phyloP scores from a whole-genome alignment of 345 rosid genomes.

The Syzygium grande region DNA sequence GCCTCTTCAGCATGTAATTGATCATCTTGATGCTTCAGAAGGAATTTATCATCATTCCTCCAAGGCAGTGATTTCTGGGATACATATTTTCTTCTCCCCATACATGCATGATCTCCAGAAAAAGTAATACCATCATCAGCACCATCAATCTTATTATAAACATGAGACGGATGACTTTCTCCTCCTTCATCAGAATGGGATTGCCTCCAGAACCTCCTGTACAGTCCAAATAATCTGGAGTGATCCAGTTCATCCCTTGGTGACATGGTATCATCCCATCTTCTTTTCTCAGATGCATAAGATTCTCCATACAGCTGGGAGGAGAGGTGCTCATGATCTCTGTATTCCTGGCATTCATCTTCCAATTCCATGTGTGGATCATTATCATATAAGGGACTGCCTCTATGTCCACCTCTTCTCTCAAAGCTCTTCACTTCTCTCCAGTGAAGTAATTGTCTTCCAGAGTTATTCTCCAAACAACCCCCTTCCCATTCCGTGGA shows the following conservation, averaged over 20 bases:
- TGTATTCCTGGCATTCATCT: slow-evolving; percentile 11
- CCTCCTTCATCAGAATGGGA: slow-evolving; percentile 14
- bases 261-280: slow-evolving; percentile 9
- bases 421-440: slow-evolving; percentile 20
- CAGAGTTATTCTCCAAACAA: slow-evolving; percentile 15
- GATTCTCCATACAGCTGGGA: slow-evolving; percentile 16
- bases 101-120: slow-evolving; percentile 8
- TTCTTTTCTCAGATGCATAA: slow-evolving; percentile 8
- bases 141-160: slow-evolving; percentile 1
- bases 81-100: slow-evolving; percentile 14
- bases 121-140: slow-evolving; percentile 5
- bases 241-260: slow-evolving; percentile 12
- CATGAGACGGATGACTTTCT: slow-evolving; percentile 7
- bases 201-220: slow-evolving; percentile 10
- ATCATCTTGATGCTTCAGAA: slow-evolving; percentile 17
- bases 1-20: slow-evolving; percentile 13
- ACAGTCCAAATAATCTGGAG: slow-evolving; percentile 4
- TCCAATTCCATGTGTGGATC: slow-evolving; percentile 20
- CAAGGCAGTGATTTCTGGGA: slow-evolving; percentile 1
- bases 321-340: slow-evolving; percentile 4
- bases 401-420: slow-evolving; percentile 20
- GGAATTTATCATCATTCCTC: slow-evolving; percentile 15
- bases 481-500: slow-evolving; percentile 15
- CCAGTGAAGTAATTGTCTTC: slow-evolving; percentile 9
- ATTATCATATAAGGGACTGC: slow-evolving; percentile 15